Evolutionary conservation across 805 yeast species (phyloP), one percentile per base, ranked within the genome.

Genomic region (Ogataea minuta): DNA sequence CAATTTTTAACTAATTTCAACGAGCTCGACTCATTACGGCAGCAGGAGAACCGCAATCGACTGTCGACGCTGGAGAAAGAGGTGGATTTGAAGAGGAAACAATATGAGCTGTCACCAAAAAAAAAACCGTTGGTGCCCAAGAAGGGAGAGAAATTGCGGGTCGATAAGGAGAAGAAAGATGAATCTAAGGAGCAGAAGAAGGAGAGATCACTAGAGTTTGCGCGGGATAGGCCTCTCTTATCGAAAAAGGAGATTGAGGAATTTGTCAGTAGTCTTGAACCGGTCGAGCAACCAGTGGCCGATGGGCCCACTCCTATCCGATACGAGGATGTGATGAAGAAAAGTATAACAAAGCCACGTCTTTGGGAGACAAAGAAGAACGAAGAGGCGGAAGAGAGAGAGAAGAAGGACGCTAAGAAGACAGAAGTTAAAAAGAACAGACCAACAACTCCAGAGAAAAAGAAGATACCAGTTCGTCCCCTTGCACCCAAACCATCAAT

Each of bases 41-140:
- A 43, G 23, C 34, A 44, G 12, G 59, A 56, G 38, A 44, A 48
- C 37, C 47, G 45, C 23, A 27, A 12, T 12, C 43, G 60, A 25
- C 26, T 53, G 23, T 29, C 38, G 2, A 26, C 29, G 5, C 34
- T 54, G 23, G 52, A 56, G 33, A 44, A 28, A 21, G 53, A 54
- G 39, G 53, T 54, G 12, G 48, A 50, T 29, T 17, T 34, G 31
- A 48, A 43, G 27, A 40, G 58, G 28, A 31, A 31, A 17, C 41
- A 40, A 24, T 55, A 55, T 33, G 50, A 49, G 20, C 19, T 12
- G 13, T 52, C 54, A 4, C 55, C 57, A 3, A 41, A 44, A 21
- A 38, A 50, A 40, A 56, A 52, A 36, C 60, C 53, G 28, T 20
- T 47, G 9, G 54, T 57, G 2, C 64, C 64, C 6, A 48, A 37